Conservation (phyloP, 176 grass and related monocot genomes). For the Triticum dicoccoides region DNA sequence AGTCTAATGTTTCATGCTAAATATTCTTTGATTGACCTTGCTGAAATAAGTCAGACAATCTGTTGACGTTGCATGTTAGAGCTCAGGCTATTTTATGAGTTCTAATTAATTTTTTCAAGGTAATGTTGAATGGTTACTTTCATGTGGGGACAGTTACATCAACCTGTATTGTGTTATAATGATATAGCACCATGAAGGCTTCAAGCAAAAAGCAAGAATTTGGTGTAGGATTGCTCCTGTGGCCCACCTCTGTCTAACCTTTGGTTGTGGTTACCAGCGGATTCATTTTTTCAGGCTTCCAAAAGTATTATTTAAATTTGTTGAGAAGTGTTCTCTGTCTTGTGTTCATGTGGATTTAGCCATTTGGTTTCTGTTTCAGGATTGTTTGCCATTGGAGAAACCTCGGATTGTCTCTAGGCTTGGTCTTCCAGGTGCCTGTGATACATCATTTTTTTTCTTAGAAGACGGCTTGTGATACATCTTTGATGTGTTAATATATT, state of each 20-base stretch:
- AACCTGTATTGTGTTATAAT: neutral
- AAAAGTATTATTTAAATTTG: neutral
- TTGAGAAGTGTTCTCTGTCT: neutral
- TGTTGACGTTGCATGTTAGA: slow-evolving; percentile 5
- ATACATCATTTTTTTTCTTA: neutral
- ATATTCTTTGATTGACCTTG: slow-evolving; percentile 4
- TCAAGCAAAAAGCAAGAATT: neutral
- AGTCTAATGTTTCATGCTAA: slow-evolving; percentile 2
- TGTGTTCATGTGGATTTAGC: neutral
- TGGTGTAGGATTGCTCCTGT: neutral
- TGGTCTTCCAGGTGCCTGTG: slow-evolving; percentile 80
- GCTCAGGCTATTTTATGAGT: neutral
- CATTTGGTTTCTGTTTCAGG: slow-evolving; percentile 45
- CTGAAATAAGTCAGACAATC: neutral
- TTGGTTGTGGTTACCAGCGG: neutral
- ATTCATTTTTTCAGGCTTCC: neutral
- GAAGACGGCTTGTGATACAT: neutral
- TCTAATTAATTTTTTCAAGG: neutral
- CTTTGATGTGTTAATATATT: neutral
- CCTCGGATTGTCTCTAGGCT: slow-evolving; percentile 83
- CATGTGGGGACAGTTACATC: neutral
- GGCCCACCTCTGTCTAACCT: neutral
- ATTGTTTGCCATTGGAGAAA: slow-evolving; percentile 74
- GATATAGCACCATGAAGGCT: neutral
- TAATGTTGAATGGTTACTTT: neutral